These are phyloP conservation scores for Boletus holoroseus DNA, from an alignment of 1,284 basidiomycete genomes.

Conservation along the genomic window DNA sequence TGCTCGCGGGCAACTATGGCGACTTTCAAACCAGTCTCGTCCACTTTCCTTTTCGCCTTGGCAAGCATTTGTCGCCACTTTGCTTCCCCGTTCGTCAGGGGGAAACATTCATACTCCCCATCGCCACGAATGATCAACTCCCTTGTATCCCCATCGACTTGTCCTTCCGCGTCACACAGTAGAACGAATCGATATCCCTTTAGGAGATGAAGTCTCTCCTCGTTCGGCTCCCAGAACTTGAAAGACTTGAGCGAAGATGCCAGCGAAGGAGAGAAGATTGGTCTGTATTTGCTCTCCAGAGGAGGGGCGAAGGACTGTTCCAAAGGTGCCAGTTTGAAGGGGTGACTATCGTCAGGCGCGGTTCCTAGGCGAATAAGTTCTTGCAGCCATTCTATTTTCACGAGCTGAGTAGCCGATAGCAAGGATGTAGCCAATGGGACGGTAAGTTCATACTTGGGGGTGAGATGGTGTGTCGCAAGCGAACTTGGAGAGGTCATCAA, in stretches of 20 bases:
- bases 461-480: constrained; percentile 58
- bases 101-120: constrained; percentile 55
- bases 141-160: constrained; percentile 43
- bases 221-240: constrained; percentile 59
- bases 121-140: constrained; percentile 51
- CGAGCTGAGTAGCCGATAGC: constrained; percentile 49
- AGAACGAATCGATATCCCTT: constrained; percentile 51
- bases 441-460: constrained; percentile 44
- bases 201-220: constrained; percentile 52
- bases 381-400: constrained; percentile 58
- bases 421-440: constrained; percentile 51
- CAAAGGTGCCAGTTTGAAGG: constrained; percentile 37
- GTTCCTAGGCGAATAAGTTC: constrained; percentile 50
- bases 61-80: constrained; percentile 49
- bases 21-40: constrained; percentile 37
- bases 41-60: constrained; percentile 46
- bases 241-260: constrained; percentile 44
- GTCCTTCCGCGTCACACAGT: constrained; percentile 49
- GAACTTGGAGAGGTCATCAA: constrained; percentile 41
- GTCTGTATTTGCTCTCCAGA: constrained; percentile 48
- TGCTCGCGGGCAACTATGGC: constrained; percentile 49
- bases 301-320: constrained; percentile 51
- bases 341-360: constrained; percentile 32
- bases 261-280: constrained; percentile 48
- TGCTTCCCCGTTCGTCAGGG: constrained; percentile 42